These are phyloP conservation scores for Pezicula rhizophila DNA, from an alignment of 2,329 filamentous ascomycete species.

Conservation along the genomic window DNA sequence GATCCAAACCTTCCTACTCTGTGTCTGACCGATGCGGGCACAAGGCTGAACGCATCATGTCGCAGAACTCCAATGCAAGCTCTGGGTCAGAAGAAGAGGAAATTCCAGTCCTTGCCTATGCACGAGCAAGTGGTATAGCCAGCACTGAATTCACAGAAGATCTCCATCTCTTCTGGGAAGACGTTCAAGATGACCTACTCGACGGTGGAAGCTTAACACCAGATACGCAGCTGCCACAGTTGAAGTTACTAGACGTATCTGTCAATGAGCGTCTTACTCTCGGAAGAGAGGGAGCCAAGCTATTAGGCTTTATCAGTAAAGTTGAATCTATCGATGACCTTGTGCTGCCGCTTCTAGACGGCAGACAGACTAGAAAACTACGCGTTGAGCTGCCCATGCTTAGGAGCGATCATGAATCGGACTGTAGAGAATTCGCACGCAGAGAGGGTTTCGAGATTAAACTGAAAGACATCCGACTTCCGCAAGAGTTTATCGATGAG, in stretches of 20 bases:
- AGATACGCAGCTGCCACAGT: slow-evolving; percentile 12
- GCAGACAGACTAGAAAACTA: slow-evolving; percentile 2
- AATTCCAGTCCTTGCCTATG: slow-evolving; percentile 21
- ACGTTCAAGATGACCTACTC: slow-evolving; percentile 4
- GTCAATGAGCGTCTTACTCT: slow-evolving; percentile 17
- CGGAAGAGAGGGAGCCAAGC: slow-evolving; percentile 15
- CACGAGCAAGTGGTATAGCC: slow-evolving; percentile 21
- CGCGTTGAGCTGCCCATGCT: slow-evolving; percentile 24
- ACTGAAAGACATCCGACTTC: slow-evolving; percentile 21
- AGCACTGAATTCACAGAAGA: slow-evolving; percentile 15
- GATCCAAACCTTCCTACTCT: no score
- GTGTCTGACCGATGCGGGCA: background rate
- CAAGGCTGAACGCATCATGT: background rate
- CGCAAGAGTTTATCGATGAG: slow-evolving; percentile 22
- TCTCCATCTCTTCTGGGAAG: slow-evolving; percentile 10
- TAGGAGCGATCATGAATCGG: slow-evolving; percentile 20
- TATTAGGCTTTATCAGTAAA: slow-evolving; percentile 16
- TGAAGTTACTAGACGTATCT: slow-evolving; percentile 9
- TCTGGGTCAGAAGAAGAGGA: slow-evolving; percentile 10
- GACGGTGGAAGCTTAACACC: background rate
- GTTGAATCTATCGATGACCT: slow-evolving; percentile 9
- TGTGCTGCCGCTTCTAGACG: slow-evolving; percentile 5
- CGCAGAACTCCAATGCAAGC: background rate
- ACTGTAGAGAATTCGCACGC: slow-evolving; percentile 19
- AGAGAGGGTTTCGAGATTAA: slow-evolving; percentile 21